phyloP scores from a whole-genome alignment of 1,139 yeast species.

The Candida tetrigidarum region DNA sequence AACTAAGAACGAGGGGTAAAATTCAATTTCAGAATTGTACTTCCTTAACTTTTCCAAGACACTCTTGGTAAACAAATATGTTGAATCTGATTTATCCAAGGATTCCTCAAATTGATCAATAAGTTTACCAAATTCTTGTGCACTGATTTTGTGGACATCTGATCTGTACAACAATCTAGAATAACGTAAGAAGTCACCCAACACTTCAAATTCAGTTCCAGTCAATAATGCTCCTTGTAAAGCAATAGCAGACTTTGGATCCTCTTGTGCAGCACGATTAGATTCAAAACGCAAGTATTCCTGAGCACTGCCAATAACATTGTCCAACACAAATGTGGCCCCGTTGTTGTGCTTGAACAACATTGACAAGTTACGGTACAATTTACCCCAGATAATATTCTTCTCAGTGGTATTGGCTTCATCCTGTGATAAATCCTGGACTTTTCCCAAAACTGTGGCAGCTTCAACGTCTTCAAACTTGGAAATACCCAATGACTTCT shows the following conservation, averaged over 20 bases:
- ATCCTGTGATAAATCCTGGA: constrained; percentile 14
- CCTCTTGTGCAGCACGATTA: background rate
- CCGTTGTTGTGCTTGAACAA: constrained; percentile 39
- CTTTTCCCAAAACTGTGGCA: constrained; percentile 15
- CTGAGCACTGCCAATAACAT: constrained; percentile 33
- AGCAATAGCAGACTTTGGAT: constrained; percentile 4
- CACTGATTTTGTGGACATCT: constrained; percentile 21
- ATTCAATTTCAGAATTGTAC: constrained; percentile 23
- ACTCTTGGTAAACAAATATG: constrained; percentile 19
- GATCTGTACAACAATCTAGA: constrained; percentile 18
- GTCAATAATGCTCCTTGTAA: constrained; percentile 7
- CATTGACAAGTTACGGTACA: constrained; percentile 33
- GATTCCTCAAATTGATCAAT: constrained; percentile 15
- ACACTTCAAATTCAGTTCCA: constrained; percentile 7
- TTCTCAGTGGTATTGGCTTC: constrained; percentile 23
- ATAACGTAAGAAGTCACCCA: constrained; percentile 17
- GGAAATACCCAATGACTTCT: constrained; percentile 14
- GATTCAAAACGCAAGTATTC: constrained; percentile 33
- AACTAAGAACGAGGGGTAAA: constrained; percentile 28
- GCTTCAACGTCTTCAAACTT: constrained; percentile 21
- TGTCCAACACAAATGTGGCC: constrained; percentile 40
- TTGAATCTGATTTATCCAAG: constrained; percentile 13
- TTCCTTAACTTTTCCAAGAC: constrained; percentile 21
- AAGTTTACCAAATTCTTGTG: constrained; percentile 19
- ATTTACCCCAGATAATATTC: constrained; percentile 28